phyloP scores from a whole-genome alignment of 352 stramenopile species.

The Blastocystis sp. region DNA sequence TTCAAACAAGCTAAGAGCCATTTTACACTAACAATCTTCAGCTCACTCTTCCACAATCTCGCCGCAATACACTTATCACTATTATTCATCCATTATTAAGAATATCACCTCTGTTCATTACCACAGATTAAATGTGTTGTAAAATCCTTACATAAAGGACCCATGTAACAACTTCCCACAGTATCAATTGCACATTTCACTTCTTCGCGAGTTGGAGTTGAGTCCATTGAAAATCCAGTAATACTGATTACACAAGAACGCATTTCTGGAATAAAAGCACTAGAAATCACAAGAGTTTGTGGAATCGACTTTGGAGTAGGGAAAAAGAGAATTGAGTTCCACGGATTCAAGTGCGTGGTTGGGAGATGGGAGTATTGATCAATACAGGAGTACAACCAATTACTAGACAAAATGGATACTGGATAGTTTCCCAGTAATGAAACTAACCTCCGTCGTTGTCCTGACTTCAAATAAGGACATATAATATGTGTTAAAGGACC shows the following conservation, averaged over 20 bases:
- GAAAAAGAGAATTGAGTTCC: background rate
- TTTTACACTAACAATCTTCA: constrained; percentile 2
- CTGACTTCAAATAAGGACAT: constrained; percentile 27
- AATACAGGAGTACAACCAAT: constrained; percentile 63
- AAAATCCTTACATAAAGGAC: constrained; percentile 19
- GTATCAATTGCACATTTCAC: constrained; percentile 58
- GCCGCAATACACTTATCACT: constrained; percentile 44
- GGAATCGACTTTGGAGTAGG: background rate
- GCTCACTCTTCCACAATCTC: background rate
- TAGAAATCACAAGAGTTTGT: background rate
- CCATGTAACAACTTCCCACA: constrained; percentile 57
- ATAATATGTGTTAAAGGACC: constrained; percentile 30
- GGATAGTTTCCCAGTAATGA: background rate
- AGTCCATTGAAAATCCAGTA: constrained; percentile 42
- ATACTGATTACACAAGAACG: constrained; percentile 38
- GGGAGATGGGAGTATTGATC: constrained; percentile 8
- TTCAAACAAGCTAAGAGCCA: constrained; percentile 50
- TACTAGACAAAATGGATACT: background rate
- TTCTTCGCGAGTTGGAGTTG: constrained; percentile 28
- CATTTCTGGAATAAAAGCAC: constrained; percentile 15
- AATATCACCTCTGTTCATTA: background rate
- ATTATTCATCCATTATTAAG: background rate
- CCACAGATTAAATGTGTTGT: constrained; percentile 63
- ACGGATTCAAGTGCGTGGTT: background rate
- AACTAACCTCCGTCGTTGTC: background rate